Base-by-base conservation (phyloP, 768 basidiomycete genomes). In the Tylopilus rubrobrunneus region DNA sequence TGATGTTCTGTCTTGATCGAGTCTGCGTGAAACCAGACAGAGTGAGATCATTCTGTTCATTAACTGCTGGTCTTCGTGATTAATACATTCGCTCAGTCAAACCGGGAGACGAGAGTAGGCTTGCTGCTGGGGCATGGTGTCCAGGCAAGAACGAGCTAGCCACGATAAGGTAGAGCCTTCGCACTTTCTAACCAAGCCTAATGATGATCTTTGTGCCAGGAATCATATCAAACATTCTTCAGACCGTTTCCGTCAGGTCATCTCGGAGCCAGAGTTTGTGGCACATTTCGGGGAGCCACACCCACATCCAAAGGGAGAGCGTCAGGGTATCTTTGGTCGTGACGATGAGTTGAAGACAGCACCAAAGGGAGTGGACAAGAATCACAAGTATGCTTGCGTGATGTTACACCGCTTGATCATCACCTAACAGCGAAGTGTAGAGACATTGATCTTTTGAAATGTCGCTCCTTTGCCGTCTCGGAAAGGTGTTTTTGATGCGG, bases 391-490 rank as follows among this genome's bases (percentile, higher is more conserved):
- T n/a, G 78, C 62, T 10, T 43, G 14, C 2, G 37, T n/a, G 5
- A 28, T 45, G 15, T 48, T 42, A 14, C 28, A 19, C 19, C 14
- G 33, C 27, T 45, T 31, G 0, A 11, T 31, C 36, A 36, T 50
- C 21, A 37, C 46, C 28, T 9, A 27, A 28, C 21, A 51, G 33
- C 45, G 39, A 17, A 48, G 43, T 55, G 2, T 36, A 89, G 87
- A 68, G 92, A 98, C 66, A 98, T 99, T 59, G 95, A 96, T 67
- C 72, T 98, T 47, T 73, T 99, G 56, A 91, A 90, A 69, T 86
- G 89, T 56, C 83, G 92, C 25, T 84, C 85, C 17, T 82, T 92
- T 33, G 85, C 79, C 3, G 90, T 95, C 3, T 66, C 78, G 0
- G 78, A 85, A 58, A 66, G 67, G 90, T 89, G 56, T 14, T 55